Base-by-base conservation (phyloP, 306 rosid species). In the Quercus variabilis region DNA sequence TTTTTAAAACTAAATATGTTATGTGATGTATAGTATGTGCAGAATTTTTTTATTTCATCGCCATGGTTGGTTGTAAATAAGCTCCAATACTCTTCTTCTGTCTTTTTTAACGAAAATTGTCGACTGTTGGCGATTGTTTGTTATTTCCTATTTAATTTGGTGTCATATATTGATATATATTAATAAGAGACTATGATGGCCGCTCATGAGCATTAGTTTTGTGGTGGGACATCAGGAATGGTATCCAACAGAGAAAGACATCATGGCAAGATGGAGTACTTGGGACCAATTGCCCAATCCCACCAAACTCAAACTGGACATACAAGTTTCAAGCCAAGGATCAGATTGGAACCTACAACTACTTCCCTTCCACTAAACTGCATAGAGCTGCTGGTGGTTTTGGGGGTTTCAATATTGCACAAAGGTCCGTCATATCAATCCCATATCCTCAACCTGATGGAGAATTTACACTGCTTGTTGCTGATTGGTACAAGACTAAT, bases 211-310 rank as follows among this genome's bases (percentile, higher is more conserved):
- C 4, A 30, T 62, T 31, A 3, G 4, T 5, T 35, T 0, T 78
- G n/a, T 57, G 82, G 52, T 31, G 76, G 38, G 77, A 28, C 59
- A 43, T 20, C 71, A 94, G 98, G 98, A 92, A 77, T 35, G 98
- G 98, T 26, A 83, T 94, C 55, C 79, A 94, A 74, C 92, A 87
- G 76, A 86, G 97, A 77, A 91, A 76, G 76, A 88, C 91, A 1
- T 38, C 94, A 43, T 94, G 98, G 97, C 87, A 94, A 84, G 97
- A 94, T 74, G 98, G 98, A 30, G 95, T 91, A 6, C 75, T 91
- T 10, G 98, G 97, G 75, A 94, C 97, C 4, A 91, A 94, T 74
- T 94, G 98, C 63, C 91, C 98, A 1, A 92, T 94, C 20, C 97
- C 93, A 74, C 97, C 93, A 1, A 91, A 90, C 33, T 11, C 89